Conservation (phyloP, 176 grass and related monocot species). For the Eleusine coracana region DNA sequence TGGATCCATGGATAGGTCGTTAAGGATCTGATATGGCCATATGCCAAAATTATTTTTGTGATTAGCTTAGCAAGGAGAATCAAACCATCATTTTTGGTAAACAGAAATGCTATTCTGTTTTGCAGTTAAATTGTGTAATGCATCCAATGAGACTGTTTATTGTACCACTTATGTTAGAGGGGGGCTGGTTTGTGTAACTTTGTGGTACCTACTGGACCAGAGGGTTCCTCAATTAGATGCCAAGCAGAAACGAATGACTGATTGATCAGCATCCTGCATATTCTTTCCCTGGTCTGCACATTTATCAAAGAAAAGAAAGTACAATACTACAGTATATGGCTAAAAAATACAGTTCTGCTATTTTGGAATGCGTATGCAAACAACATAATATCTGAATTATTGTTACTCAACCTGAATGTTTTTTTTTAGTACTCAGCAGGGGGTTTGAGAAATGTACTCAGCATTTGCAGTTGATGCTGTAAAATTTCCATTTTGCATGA, state of each 20-base stretch:
- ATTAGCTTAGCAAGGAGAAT: background rate
- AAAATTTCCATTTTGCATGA: background rate
- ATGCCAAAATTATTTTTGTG: background rate
- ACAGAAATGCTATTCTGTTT: background rate
- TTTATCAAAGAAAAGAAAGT: background rate
- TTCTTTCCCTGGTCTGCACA: background rate
- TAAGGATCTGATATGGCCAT: background rate
- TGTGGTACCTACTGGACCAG: background rate
- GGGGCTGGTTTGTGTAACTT: background rate
- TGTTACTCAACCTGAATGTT: background rate
- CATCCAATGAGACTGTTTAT: background rate
- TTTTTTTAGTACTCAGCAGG: constrained; percentile 7
- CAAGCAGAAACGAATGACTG: background rate
- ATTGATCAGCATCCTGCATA: background rate
- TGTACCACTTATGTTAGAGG: background rate
- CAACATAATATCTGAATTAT: background rate
- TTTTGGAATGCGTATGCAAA: background rate
- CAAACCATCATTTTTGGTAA: background rate
- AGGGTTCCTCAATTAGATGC: background rate
- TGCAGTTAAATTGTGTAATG: background rate
- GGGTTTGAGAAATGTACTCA: background rate
- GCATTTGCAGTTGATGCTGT: constrained; percentile 14
- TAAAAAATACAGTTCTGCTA: background rate
- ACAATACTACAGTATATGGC: background rate
- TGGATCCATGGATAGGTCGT: background rate